Evolutionary conservation across 202 grass and related monocot species (phyloP).

Genomic region (Panicum virgatum): DNA sequence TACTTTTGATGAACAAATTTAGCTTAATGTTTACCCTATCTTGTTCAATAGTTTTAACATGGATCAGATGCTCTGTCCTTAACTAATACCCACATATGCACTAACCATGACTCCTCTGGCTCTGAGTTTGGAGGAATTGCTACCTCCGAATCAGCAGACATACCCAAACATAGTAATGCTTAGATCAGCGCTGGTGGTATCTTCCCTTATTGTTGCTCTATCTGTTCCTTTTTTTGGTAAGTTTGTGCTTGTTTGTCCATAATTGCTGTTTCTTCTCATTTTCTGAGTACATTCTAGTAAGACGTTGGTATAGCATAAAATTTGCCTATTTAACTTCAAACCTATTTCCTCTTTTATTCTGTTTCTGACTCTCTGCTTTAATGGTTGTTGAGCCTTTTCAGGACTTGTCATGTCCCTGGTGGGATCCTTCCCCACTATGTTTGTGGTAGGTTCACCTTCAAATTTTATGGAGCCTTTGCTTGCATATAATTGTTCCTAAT

Average conservation of each 20-base stretch:
- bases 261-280: neutral
- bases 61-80: constrained; percentile 42
- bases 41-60: neutral
- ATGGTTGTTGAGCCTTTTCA: constrained; percentile 36
- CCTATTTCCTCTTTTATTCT: neutral
- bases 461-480: neutral
- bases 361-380: neutral
- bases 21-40: neutral
- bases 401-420: constrained; percentile 89
- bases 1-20: neutral
- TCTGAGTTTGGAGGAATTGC: constrained; percentile 88
- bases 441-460: constrained; percentile 62
- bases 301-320: neutral
- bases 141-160: constrained; percentile 60
- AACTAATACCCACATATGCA: constrained; percentile 78
- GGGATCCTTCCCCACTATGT: constrained; percentile 85
- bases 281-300: neutral
- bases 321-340: neutral
- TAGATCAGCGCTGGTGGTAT: constrained; percentile 65
- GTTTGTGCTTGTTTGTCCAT: neutral
- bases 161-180: constrained; percentile 71
- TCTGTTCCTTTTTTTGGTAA: constrained; percentile 91
- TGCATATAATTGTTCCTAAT: constrained; percentile 3
- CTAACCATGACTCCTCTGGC: constrained; percentile 79
- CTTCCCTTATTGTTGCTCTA: constrained; percentile 69